Conservation (phyloP, 1,139 yeast genomes). For the Protomyces lactucae-debilis region DNA sequence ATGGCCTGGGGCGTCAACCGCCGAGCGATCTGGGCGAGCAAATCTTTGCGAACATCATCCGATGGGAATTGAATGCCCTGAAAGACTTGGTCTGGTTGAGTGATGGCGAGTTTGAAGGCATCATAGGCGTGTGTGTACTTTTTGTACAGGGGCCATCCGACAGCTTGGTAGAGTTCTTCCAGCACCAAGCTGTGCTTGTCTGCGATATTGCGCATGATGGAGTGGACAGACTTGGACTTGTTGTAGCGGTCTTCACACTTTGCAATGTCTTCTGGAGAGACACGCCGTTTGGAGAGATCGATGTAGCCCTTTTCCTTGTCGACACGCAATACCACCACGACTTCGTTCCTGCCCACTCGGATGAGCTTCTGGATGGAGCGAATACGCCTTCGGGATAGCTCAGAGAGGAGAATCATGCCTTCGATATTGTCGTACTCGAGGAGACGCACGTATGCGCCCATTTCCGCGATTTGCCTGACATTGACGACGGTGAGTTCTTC, state of each 20-base stretch:
- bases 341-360: conserved; percentile 98
- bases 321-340: conserved; percentile 96
- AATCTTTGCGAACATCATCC: conserved; percentile 36
- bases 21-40: conserved; percentile 54
- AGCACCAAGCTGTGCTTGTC: conserved; percentile 87
- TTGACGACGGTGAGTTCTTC: conserved; percentile 80
- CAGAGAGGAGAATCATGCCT: conserved; percentile 96
- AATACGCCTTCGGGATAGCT: conserved; percentile 96
- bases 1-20: conserved; percentile 97
- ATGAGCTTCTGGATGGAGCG: conserved; percentile 95
- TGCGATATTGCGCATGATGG: conserved; percentile 95
- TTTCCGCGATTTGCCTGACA: conserved; percentile 36
- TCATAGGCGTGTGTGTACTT: conserved; percentile 97
- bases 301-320: conserved; percentile 97
- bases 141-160: conserved; percentile 97
- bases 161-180: conserved; percentile 75
- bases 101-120: conserved; percentile 92
- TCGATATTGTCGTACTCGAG: conserved; percentile 96
- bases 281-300: conserved; percentile 96
- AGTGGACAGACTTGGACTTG: conserved; percentile 95
- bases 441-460: conserved; percentile 59
- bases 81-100: conserved; percentile 66
- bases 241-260: conserved; percentile 97
- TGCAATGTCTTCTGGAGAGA: conserved; percentile 93
- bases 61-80: conserved; percentile 74